Conservation (phyloP, 352 stramenopile species). For the Phytophthora meadii region DNA sequence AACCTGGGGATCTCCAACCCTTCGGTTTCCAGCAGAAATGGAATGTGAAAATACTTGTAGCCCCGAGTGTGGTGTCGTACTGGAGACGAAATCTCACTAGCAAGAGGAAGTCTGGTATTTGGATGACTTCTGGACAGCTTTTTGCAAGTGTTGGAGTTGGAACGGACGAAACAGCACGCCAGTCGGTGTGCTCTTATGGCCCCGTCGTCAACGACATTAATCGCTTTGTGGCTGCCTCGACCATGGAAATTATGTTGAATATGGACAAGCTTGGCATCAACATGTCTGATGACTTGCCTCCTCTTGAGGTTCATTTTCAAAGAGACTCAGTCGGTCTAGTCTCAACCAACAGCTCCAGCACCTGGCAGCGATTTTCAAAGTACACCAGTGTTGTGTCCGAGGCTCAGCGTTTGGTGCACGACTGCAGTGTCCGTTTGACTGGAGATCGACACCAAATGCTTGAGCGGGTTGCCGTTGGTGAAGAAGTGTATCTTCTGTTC, state of each 20-base stretch:
- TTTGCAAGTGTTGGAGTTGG: conserved; percentile 65
- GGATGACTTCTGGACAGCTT: conserved; percentile 63
- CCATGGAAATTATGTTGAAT: conserved; percentile 64
- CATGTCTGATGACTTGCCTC: conserved; percentile 46
- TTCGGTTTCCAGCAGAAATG: conserved; percentile 34
- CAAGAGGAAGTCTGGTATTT: conserved; percentile 40
- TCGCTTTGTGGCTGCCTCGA: conserved; percentile 45
- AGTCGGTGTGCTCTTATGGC: conserved; percentile 21
- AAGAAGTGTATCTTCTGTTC: conserved; percentile 24
- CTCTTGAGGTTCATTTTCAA: conserved; percentile 54
- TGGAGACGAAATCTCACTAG: conserved; percentile 43
- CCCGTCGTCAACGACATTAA: conserved; percentile 51
- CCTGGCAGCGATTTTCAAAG: conserved; percentile 57
- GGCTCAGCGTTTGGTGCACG: conserved; percentile 55
- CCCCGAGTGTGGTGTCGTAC: conserved; percentile 67
- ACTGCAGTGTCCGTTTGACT: conserved; percentile 63
- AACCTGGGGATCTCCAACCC: conserved; percentile 4
- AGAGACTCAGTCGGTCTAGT: conserved; percentile 41
- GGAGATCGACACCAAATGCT: conserved; percentile 52
- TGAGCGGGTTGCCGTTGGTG: conserved; percentile 24
- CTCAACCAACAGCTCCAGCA: conserved; percentile 50
- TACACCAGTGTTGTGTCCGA: conserved; percentile 51
- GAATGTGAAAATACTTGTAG: conserved; percentile 71
- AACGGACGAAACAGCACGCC: conserved; percentile 29
- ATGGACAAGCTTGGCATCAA: conserved; percentile 64